These are phyloP conservation scores for Tricharina praecox DNA, from an alignment of 495 filamentous ascomycete species.

Conservation along the genomic window DNA sequence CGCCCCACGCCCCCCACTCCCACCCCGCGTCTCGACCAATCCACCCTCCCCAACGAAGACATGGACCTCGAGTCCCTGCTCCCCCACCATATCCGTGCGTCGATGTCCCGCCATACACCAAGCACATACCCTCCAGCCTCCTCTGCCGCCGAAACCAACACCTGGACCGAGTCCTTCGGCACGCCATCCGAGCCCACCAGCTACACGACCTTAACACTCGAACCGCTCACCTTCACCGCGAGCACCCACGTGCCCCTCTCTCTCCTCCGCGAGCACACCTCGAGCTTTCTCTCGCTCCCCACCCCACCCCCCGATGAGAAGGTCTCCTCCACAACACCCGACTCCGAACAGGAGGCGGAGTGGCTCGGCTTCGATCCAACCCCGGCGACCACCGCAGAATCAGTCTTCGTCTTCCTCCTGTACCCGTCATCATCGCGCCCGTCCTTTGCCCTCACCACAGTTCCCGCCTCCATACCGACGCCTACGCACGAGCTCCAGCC, in stretches of 20 bases:
- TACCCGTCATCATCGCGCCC: neutral
- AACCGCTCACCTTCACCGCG: neutral
- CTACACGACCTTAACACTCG: neutral
- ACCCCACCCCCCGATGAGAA: neutral
- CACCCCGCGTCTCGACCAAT: neutral
- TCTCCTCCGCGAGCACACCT: neutral
- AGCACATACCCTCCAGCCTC: neutral
- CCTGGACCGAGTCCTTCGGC: slow-evolving; percentile 3
- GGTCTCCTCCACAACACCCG: neutral
- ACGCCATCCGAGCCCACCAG: neutral
- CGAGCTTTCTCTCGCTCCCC: neutral
- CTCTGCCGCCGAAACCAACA: neutral
- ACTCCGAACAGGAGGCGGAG: neutral
- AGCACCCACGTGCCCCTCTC: neutral
- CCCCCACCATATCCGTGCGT: neutral
- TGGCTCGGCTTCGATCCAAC: neutral
- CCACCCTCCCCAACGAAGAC: neutral
- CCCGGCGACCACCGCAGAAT: neutral
- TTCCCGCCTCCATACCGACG: neutral
- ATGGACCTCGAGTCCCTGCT: neutral
- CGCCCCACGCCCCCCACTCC: neutral
- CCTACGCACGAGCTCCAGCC: neutral
- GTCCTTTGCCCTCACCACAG: neutral
- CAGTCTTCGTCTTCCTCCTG: neutral
- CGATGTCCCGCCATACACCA: neutral